Evolutionary conservation across 2,329 filamentous ascomycete genomes (phyloP), one percentile per base, ranked within the genome.

Genomic region (Beauveria sp.): DNA sequence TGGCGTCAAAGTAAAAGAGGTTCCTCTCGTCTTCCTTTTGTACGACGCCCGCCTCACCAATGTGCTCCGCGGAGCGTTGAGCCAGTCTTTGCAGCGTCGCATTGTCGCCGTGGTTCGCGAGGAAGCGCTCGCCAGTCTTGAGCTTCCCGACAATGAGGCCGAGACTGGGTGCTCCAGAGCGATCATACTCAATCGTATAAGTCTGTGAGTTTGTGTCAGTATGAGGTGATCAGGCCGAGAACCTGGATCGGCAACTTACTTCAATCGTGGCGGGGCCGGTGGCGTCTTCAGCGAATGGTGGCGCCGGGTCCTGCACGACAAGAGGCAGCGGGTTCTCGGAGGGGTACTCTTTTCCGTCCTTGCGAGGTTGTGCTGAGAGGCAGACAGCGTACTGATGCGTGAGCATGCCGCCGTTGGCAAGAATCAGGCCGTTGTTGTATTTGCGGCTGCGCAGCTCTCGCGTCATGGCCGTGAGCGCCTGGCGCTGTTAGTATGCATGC

Each of bases 341-440:
- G 5, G 64, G 55, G 22, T 71, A 70, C 0, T 2, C 7, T 1
- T 56, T 57, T 2, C 40, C 46, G 22, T 67, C 62, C 14, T 47
- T 28, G 4, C 65, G 62, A 1, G 81, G 79, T 10, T 71, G 65
- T 0, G 72, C 77, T 0, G 84, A 86, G 1, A 89, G 71, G 52
- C 83, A 80, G 0, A 89, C 67, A 3, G 80, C 84, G 67, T 88
- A 81, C 67, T 89, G 84, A 67, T 88, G 86, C 0, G 83, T 86
- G n/a, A 87, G 65, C 34, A 84, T 77, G 0, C 86, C 86, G 0
- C 86, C 86, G 66, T 89, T 89, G 1, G 86, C 86, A 16, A 89
- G 77, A 4, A 89, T 74, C 0, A 89, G 70, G 2, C 84, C 86
- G 16, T 75, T 81, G 3, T 70, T 74, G 1, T 75, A 75, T 26